Base-by-base conservation (phyloP, 2,329 filamentous ascomycete species). In the Cladophialophora exuberans region DNA sequence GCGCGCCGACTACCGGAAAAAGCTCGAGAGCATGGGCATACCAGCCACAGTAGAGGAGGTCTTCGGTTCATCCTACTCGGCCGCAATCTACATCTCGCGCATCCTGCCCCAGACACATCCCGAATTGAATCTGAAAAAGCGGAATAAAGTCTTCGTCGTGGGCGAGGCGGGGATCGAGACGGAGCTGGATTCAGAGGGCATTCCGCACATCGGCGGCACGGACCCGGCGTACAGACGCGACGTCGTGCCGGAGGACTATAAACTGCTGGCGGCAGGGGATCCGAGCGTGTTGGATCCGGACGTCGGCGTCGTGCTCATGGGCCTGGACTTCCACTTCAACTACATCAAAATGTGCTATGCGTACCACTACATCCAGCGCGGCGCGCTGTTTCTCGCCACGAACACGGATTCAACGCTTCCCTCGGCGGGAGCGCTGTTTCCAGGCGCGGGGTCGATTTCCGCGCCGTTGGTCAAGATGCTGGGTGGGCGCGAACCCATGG, bases 51-150 rank as follows among this genome's bases (percentile, higher is more conserved):
- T 84, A 80, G 90, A 97, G 69, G 94, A 99, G 76, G 89, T 99
- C 63, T 99, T 99, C 70, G 91, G 90, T 59, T 96, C 93, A 6
- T 88, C 92, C 33, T 99, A 99, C 81, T 96, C 90, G 62, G 86
- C 94, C 35, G 89, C 93, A 60, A 87, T 99, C 70, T 99, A 99
- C 79, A 96, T 99, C 69, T 87, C 90, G 7, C 88, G 92, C 62
- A 96, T 99, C 72, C 83, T 99, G 64, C 61, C 64, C 2, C 50
- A 61, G 15, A 38, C 57, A 7, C 56, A 62, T 17, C 60, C 61
- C 9, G 47, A 65, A 20, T 35, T 49, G 20, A 73, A 83, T 3
- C 46, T 49, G 20, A 73, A 83, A 3, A 85, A 85, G 30, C 92
- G 90, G 75, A 90, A 89, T 78, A 97, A 97, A 72, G 94, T 99